Conservation (phyloP, 2,329 filamentous ascomycete genomes). For the Cladosporium sphaerospermum region DNA sequence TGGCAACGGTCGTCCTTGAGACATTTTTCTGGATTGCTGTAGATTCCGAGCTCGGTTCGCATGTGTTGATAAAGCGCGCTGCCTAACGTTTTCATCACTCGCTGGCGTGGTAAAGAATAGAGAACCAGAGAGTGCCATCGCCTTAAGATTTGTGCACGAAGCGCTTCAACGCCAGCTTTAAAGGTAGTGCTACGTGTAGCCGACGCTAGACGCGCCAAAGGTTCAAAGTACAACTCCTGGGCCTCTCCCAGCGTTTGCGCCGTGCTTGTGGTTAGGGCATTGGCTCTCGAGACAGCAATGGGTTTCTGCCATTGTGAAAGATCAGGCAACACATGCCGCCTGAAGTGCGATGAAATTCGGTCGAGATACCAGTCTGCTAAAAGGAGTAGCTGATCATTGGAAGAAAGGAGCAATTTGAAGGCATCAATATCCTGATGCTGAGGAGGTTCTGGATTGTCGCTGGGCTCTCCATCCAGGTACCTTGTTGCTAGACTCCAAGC, state of each 20-base stretch:
- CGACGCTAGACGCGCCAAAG: conserved; percentile 36
- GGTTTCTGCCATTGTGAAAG: conserved; percentile 22
- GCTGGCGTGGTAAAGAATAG: conserved; percentile 23
- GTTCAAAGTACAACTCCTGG: conserved; percentile 33
- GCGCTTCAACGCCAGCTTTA: neutral
- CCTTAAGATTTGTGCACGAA: conserved; percentile 34
- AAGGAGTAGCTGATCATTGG: neutral
- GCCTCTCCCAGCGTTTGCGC: conserved; percentile 31
- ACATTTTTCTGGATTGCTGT: conserved; percentile 26
- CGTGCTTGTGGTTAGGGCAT: conserved; percentile 32
- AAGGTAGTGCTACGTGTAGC: neutral
- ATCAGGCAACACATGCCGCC: conserved; percentile 23
- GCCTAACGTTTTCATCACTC: conserved; percentile 22
- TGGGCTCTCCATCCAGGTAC: conserved; percentile 26
- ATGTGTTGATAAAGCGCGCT: conserved; percentile 23
- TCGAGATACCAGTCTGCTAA: conserved; percentile 41
- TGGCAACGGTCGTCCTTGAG: conserved; percentile 36
- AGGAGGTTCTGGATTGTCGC: neutral
- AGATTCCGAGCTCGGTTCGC: conserved; percentile 15
- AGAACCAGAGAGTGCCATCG: conserved; percentile 22
- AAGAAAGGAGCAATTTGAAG: conserved; percentile 15
- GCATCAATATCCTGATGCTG: conserved; percentile 11
- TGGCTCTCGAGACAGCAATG: conserved; percentile 23
- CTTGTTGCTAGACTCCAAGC: conserved; percentile 45
- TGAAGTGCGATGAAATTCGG: conserved; percentile 39